Conservation (phyloP, 192 early-diverging fungal species). For the Coemansia erecta region DNA sequence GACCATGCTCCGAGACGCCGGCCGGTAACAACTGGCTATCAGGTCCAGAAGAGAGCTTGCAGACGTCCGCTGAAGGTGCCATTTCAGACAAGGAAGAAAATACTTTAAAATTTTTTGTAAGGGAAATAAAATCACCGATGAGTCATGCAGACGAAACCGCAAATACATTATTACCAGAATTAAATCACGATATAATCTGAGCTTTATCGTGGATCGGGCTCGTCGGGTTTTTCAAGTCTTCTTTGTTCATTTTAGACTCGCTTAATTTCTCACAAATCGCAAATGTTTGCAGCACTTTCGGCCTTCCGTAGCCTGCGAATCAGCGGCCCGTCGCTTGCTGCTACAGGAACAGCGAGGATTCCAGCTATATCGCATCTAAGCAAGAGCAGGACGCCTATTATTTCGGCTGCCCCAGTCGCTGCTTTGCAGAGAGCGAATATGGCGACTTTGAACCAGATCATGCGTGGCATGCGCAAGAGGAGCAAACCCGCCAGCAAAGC, state of each 20-base stretch:
- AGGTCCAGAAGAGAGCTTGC: background rate
- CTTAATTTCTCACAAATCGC: no score
- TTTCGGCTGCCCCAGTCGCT: background rate
- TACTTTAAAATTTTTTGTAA: conserved; percentile 2
- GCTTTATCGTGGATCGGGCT: no score
- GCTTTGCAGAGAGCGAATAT: conserved; percentile 45
- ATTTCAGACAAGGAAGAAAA: conserved; percentile 2
- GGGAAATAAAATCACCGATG: no score
- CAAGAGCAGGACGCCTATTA: background rate
- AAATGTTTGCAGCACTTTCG: conserved; percentile 33
- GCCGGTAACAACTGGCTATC: background rate
- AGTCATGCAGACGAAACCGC: no score
- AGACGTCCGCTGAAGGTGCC: conserved; percentile 9
- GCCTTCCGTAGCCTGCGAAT: conserved; percentile 44
- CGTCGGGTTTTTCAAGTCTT: no score
- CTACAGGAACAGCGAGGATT: background rate
- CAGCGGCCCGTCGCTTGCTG: conserved; percentile 9
- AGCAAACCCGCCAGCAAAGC: conserved; percentile 64
- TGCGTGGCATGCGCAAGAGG: conserved; percentile 76
- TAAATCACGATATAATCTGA: no score
- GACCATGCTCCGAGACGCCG: background rate
- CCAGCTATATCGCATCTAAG: background rate
- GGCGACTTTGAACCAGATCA: conserved; percentile 94
- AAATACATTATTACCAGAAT: no score
- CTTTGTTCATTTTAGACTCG: no score